phyloP scores from a whole-genome alignment of 257 asterid species.

The Capsicum baccatum region DNA sequence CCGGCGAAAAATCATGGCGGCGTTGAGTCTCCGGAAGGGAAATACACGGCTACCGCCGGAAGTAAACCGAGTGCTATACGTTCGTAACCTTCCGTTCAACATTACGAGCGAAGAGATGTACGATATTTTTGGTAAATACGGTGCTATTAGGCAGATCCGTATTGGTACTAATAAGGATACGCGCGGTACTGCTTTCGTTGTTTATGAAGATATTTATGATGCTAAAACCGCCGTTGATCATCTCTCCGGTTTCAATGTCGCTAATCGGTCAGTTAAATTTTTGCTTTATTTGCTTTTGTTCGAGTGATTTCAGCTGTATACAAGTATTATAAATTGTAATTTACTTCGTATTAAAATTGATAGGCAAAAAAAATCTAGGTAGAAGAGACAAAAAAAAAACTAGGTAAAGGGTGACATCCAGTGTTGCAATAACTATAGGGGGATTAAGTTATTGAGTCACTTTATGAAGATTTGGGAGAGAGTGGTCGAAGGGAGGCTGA shows the following conservation, averaged over 20 bases:
- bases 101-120: conserved; percentile 97
- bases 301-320: too few species aligned
- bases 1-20: conserved; percentile 57
- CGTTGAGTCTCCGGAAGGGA: conserved; percentile 77
- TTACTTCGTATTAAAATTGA: too few species aligned
- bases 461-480: too few species aligned
- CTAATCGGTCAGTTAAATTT: conserved; percentile 47
- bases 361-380: too few species aligned
- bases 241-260: conserved; percentile 90
- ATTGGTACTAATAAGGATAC: conserved; percentile 89
- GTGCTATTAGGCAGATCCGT: conserved; percentile 89
- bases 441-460: too few species aligned
- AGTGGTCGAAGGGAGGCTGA: too few species aligned
- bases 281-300: too few species aligned
- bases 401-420: too few species aligned
- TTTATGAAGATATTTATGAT: conserved; percentile 91
- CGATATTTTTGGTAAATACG: conserved; percentile 92
- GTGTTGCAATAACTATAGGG: too few species aligned
- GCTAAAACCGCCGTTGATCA: conserved; percentile 96
- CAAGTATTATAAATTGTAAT: too few species aligned
- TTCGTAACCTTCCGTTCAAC: conserved; percentile 89
- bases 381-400: too few species aligned
- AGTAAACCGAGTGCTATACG: conserved; percentile 82
- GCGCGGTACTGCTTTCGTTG: conserved; percentile 92
- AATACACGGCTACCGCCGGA: conserved; percentile 96